A percentile compares a stretch with the other conserved stretches of the same genome.
phyloP scores from a whole-genome alignment of 2,329 filamentous ascomycete species.

The Botryotinia globosa region DNA sequence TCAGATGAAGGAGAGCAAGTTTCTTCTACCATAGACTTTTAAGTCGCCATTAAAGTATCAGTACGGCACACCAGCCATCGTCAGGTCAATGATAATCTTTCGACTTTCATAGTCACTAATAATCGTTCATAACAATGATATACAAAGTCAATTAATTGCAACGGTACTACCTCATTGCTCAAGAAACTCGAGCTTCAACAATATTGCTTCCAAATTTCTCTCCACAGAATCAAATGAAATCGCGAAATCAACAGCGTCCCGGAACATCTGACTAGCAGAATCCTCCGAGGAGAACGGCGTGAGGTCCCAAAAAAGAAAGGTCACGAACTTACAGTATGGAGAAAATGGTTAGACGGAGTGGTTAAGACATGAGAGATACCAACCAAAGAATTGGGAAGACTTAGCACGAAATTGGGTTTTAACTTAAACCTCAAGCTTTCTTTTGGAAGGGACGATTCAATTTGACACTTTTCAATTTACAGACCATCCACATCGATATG shows the following conservation, averaged over 20 bases:
- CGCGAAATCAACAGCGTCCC: neutral
- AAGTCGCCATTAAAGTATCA: neutral
- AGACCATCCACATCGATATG: neutral
- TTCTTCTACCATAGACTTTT: neutral
- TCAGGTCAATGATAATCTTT: neutral
- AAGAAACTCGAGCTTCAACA: neutral
- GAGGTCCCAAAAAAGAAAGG: neutral
- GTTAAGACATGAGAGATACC: neutral
- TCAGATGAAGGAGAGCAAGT: neutral
- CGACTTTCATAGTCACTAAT: neutral
- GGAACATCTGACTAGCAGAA: neutral
- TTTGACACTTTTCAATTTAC: neutral
- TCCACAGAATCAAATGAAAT: neutral
- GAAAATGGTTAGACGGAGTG: neutral
- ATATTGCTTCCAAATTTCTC: neutral
- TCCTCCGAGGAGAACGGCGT: neutral
- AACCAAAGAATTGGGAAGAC: neutral
- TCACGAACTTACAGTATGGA: neutral
- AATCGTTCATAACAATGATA: neutral
- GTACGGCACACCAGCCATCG: neutral
- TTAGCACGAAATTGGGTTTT: neutral
- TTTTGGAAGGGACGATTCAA: neutral
- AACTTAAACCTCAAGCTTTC: neutral
- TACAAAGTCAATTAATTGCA: neutral
- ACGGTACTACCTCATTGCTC: neutral